Evolutionary conservation across 2,329 filamentous ascomycete species (phyloP), one percentile per base, ranked within the genome.

Genomic region (Ophioceras dolichostomum): DNA sequence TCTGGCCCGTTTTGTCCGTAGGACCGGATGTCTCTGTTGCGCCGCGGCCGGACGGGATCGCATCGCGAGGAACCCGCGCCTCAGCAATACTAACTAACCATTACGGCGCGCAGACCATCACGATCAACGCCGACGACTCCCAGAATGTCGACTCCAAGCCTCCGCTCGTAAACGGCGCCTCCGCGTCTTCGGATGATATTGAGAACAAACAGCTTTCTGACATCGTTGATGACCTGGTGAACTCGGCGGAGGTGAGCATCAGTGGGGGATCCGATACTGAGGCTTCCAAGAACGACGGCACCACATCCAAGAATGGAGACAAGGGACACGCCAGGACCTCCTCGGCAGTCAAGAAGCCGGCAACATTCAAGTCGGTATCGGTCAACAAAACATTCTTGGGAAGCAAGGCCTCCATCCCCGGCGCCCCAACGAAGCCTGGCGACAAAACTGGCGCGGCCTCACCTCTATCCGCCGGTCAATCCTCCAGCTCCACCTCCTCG

Each of bases 351-450:
- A 87, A 83, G 68, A 89, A 85, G 58, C 77, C 79, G 16, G 63
- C 78, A 14, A 79, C 77, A 10, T 91, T 93, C 68, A 93, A 91
- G 59, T 75, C 84, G 14, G 81, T 91, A 34, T 88, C 83, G 5
- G 82, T 89, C 47, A 89, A 88, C 47, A 87, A 83, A 59, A 86
- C 76, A 31, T 93, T 89, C 53, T 67, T 91, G 26, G 75, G 73
- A n/a, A 74, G 82, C 42, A 89, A 89, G 57, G 68, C 61, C 32
- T 54, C 66, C 14, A 55, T 62, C 14, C 55, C 58, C 38, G 56
- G 39, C 42, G 52, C 61, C 8, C 55, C 64, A 16, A 51, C 68
- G 39, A 75, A 78, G 51, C 49, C 65, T 33, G 58, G 57, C 47
- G 65, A 75, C 45, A 70, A 76, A 54, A 59, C 64, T 5, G 55